Evolutionary conservation across 306 rosid genomes (phyloP).

Genomic region (Trifolium pratense): DNA sequence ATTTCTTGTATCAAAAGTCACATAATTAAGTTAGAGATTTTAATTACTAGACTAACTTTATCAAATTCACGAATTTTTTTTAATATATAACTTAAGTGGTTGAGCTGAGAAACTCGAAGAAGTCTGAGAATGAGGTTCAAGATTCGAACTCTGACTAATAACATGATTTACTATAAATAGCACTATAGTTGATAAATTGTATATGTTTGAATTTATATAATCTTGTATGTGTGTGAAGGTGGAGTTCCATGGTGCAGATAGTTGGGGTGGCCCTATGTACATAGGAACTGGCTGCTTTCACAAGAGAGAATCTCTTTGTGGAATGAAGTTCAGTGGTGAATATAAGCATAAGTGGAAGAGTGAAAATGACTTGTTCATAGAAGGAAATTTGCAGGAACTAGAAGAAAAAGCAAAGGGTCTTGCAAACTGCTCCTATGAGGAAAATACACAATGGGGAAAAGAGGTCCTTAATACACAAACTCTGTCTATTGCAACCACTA

Average conservation of each 20-base stretch:
- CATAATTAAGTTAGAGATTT: neutral
- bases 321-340: conserved; percentile 54
- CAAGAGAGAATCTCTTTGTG: conserved; percentile 70
- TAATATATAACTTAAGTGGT: neutral
- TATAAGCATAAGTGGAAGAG: conserved; percentile 45
- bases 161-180: neutral
- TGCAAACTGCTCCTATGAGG: conserved; percentile 68
- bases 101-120: neutral
- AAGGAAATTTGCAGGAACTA: conserved; percentile 42
- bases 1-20: neutral
- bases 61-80: neutral
- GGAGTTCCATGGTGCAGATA: conserved; percentile 69
- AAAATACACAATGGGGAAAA: conserved; percentile 83
- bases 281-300: conserved; percentile 82
- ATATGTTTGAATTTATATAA: neutral
- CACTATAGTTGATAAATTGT: conserved; percentile 14
- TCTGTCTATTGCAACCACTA: neutral
- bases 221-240: conserved; percentile 46
- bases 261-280: conserved; percentile 70
- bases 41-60: neutral
- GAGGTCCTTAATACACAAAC: conserved; percentile 48
- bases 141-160: neutral
- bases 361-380: conserved; percentile 30
- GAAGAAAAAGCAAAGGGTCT: conserved; percentile 63
- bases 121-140: neutral